Conservation (phyloP, 2,329 filamentous ascomycete species). For the Malbranchea zuffiana region DNA sequence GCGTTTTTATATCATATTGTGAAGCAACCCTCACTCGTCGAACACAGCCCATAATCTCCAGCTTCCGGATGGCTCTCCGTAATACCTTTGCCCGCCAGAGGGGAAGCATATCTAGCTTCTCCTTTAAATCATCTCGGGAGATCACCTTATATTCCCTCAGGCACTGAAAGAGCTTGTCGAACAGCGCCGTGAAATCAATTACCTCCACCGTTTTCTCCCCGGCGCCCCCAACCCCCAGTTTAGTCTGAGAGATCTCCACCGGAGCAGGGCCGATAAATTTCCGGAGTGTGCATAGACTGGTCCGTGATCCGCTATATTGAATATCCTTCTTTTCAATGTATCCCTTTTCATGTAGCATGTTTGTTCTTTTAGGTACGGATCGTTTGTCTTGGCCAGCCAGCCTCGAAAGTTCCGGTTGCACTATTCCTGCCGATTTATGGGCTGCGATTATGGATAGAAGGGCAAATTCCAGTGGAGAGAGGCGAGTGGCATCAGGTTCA, state of each 20-base stretch:
- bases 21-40: conserved; percentile 35
- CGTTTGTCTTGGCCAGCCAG: conserved; percentile 54
- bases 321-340: conserved; percentile 50
- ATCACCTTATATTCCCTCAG: conserved; percentile 43
- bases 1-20: conserved; percentile 29
- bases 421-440: conserved; percentile 43
- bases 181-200: conserved; percentile 42
- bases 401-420: conserved; percentile 45
- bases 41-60: conserved; percentile 37
- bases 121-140: conserved; percentile 42
- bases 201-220: conserved; percentile 21
- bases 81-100: conserved; percentile 32
- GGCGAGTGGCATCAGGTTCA: conserved; percentile 43
- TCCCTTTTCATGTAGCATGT: conserved; percentile 45
- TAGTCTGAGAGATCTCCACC: conserved; percentile 9
- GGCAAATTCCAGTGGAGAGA: conserved; percentile 45
- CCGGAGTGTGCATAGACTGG: conserved; percentile 46
- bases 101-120: conserved; percentile 33
- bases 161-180: conserved; percentile 38
- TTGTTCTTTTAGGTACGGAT: conserved; percentile 52
- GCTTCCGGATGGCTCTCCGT: conserved; percentile 34
- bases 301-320: conserved; percentile 40
- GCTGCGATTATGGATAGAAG: conserved; percentile 50
- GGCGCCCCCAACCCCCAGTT: conserved; percentile 12
- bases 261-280: conserved; percentile 31